phyloP scores from a whole-genome alignment of 495 filamentous ascomycete genomes.

The Lophiostoma macrostomum region DNA sequence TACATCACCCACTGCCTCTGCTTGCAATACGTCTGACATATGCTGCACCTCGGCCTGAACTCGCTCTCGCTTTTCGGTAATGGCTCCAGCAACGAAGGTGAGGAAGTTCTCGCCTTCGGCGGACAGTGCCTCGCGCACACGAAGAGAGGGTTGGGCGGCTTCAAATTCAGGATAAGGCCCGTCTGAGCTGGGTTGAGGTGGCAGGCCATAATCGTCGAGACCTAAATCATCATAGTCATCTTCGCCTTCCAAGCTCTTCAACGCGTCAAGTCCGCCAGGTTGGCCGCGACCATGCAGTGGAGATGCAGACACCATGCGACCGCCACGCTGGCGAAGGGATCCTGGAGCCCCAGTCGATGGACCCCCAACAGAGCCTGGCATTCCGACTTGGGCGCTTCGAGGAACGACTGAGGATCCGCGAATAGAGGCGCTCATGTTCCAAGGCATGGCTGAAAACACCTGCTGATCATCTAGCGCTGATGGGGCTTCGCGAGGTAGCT shows the following conservation, averaged over 20 bases:
- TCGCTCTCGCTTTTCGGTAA: slow-evolving; percentile 35
- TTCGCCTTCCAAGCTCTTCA: slow-evolving; percentile 42
- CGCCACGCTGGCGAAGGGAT: slow-evolving; percentile 39
- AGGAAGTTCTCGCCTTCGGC: slow-evolving; percentile 60
- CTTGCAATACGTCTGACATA: slow-evolving; percentile 31
- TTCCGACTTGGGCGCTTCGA: slow-evolving; percentile 24
- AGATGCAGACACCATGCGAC: slow-evolving; percentile 57
- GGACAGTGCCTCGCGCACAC: slow-evolving; percentile 52
- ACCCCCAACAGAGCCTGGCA: slow-evolving; percentile 18
- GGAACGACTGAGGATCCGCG: slow-evolving; percentile 51
- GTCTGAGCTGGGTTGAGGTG: slow-evolving; percentile 4
- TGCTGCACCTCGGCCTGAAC: slow-evolving; percentile 42
- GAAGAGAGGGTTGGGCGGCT: slow-evolving; percentile 44
- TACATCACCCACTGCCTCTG: slow-evolving; percentile 39
- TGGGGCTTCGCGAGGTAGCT: slow-evolving; percentile 60
- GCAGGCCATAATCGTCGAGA: slow-evolving; percentile 16
- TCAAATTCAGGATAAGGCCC: slow-evolving; percentile 47
- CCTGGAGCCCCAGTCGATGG: slow-evolving; percentile 36
- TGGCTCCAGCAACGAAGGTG: slow-evolving; percentile 50
- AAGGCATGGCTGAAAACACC: slow-evolving; percentile 62
- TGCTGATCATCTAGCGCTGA: slow-evolving; percentile 55
- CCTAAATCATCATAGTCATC: slow-evolving; percentile 20
- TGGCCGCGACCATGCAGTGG: slow-evolving; percentile 57
- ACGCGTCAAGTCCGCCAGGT: slow-evolving; percentile 46
- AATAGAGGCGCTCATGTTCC: slow-evolving; percentile 64